Evolutionary conservation across 2,329 filamentous ascomycete genomes (phyloP).

Genomic region (Hypoxylon sp.): DNA sequence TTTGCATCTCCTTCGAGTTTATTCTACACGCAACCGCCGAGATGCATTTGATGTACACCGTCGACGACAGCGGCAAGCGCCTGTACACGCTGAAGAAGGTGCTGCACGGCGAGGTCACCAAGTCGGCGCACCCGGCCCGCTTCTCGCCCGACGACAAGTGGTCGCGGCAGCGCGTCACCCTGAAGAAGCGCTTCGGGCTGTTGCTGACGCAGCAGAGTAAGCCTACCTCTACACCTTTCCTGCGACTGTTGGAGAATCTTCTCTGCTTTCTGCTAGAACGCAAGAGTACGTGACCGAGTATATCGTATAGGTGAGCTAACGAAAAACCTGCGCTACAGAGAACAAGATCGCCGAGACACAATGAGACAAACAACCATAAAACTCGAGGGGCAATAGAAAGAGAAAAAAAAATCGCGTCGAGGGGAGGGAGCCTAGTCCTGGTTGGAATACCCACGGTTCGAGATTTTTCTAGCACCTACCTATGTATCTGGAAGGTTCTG

Average conservation of each 20-base stretch:
- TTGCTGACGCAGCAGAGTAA: conserved; percentile 82
- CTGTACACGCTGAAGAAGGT: conserved; percentile 97
- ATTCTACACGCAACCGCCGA: conserved; percentile 22
- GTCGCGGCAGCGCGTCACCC: conserved; percentile 92
- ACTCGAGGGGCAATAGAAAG: neutral
- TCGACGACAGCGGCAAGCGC: conserved; percentile 85
- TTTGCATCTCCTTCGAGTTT: neutral
- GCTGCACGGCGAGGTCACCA: conserved; percentile 84
- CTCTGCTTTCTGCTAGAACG: neutral
- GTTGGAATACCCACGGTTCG: conserved; percentile 1
- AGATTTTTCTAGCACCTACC: conserved; percentile 5
- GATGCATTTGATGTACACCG: conserved; percentile 83
- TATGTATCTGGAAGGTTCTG: conserved; percentile 18
- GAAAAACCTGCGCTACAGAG: conserved; percentile 32
- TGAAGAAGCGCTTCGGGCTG: conserved; percentile 93
- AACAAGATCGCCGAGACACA: conserved; percentile 50
- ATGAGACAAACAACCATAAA: conserved; percentile 22
- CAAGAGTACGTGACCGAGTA: neutral
- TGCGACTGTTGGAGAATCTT: too few species aligned
- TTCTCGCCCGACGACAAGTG: conserved; percentile 99
- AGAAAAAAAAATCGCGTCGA: neutral
- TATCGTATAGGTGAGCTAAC: conserved; percentile 23
- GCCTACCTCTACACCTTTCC: conserved; percentile 44
- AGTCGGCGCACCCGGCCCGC: conserved; percentile 93
- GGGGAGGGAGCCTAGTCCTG: neutral